Conservation (phyloP, 495 filamentous ascomycete species). For the Oidiodendron maius region DNA sequence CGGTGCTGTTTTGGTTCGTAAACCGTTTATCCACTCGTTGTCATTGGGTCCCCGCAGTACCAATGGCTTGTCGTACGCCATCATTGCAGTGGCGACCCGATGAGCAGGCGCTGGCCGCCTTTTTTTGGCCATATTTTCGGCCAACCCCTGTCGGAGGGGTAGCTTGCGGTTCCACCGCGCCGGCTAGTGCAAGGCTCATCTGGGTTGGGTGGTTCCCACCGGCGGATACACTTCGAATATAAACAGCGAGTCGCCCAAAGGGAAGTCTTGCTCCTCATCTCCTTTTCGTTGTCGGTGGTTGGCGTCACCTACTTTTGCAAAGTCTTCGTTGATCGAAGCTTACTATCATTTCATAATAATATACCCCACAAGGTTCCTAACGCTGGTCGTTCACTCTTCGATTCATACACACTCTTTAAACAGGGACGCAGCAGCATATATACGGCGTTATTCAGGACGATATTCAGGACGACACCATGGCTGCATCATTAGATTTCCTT, state of each 20-base stretch:
- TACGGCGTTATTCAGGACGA: constrained; percentile 21
- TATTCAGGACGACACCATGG: no score
- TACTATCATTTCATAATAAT: constrained; percentile 25
- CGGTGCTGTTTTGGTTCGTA: constrained; percentile 13
- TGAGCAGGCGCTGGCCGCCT: constrained; percentile 7
- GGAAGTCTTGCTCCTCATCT: constrained; percentile 20
- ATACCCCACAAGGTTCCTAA: constrained; percentile 10
- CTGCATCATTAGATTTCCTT: constrained; percentile 51
- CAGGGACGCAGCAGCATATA: constrained; percentile 20
- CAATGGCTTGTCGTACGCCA: background rate
- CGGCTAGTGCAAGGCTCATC: no score
- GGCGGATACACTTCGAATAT: constrained; percentile 13
- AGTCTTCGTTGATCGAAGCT: constrained; percentile 36
- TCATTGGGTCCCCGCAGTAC: constrained; percentile 15
- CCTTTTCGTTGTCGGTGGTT: constrained; percentile 14
- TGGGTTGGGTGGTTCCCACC: background rate
- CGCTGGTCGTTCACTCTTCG: constrained; percentile 35
- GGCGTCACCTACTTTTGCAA: constrained; percentile 18
- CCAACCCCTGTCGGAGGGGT: no score
- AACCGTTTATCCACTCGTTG: background rate
- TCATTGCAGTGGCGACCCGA: constrained; percentile 14
- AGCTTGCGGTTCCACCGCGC: no score
- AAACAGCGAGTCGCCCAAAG: constrained; percentile 25
- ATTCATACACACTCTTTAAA: constrained; percentile 8
- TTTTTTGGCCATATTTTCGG: background rate